Percentiles rank a stretch among this genome's conserved stretches.
These are phyloP conservation scores for Gossypium turneri DNA, from an alignment of 345 rosid species.

Conservation along the genomic window DNA sequence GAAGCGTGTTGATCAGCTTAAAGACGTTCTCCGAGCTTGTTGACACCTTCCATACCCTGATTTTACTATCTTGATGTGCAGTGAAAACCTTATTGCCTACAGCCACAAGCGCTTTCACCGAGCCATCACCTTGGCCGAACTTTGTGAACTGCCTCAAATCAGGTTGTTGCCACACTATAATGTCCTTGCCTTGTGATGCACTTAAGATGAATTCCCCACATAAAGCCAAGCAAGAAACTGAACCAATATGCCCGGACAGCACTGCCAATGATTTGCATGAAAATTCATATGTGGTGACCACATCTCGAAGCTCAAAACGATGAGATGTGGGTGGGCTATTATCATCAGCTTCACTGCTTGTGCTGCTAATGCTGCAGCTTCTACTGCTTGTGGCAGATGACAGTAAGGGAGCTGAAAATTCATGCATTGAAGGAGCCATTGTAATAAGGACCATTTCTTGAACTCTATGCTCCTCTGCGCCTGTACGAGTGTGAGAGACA, in stretches of 20 bases:
- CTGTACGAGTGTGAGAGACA: background rate
- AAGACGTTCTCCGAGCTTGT: conserved; percentile 64
- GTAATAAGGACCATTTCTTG: conserved; percentile 1
- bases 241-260: conserved; percentile 73
- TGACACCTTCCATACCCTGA: conserved; percentile 83
- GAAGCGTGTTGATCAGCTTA: conserved; percentile 70
- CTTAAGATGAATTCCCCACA: conserved; percentile 90
- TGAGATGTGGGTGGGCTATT: conserved; percentile 40
- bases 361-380: conserved; percentile 26
- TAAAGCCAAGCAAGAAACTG: conserved; percentile 76
- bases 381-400: conserved; percentile 28
- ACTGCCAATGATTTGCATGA: conserved; percentile 56
- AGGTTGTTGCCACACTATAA: conserved; percentile 97
- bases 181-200: conserved; percentile 91
- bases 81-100: conserved; percentile 67
- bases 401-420: conserved; percentile 40
- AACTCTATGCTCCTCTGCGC: background rate
- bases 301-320: conserved; percentile 35
- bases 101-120: conserved; percentile 73
- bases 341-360: conserved; percentile 47
- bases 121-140: conserved; percentile 89
- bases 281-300: background rate
- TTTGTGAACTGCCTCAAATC: conserved; percentile 79
- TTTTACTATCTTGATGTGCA: conserved; percentile 92
- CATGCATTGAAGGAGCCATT: conserved; percentile 15